Evolutionary conservation across 257 asterid genomes (phyloP), one percentile per base, ranked within the genome.

Genomic region (Przewalskia tangutica): DNA sequence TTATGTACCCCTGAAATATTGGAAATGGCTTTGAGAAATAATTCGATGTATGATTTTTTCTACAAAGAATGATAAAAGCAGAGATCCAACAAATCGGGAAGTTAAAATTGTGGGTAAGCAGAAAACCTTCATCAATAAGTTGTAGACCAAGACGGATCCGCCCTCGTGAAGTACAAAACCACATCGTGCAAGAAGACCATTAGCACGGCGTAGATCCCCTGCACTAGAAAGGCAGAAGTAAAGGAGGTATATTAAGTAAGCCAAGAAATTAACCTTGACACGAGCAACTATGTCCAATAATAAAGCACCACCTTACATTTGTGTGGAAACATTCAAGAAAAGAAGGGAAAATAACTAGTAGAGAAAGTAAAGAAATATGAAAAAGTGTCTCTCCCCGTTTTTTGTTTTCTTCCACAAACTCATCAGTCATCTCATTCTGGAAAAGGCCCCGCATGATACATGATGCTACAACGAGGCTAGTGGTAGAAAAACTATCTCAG

Each of bases 121-220:
- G 58, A 44, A 44, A 32, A 90, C 96, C 96, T 91, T 91, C 94
- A 90, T 91, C 73, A 91, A 67, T 81, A 91, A 88, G 90, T 91
- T 91, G 86, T 88, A 91, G 18, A 88, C 86, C 81, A 83, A 66
- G 75, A 88, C 80, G 8, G 91, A 88, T 84, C 92, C 92, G n/a
- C 89, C 91, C 88, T 90, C 89, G 81, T 89, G 90, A 85, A 91
- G 87, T 62, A 82, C 90, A 81, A 84, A 82, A 83, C 92, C 89
- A 60, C 86, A 91, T 83, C 93, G 89, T 75, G 95, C 95, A 67
- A 91, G 95, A 84, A 91, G 95, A 42, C 95, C 95, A 86, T 91
- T 90, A 68, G 96, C 94, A 83, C 96, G 96, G 89, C 92, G 92
- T 76, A 91, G 93, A 86, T 91, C 94, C 88, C 96, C 96, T 91